phyloP scores from a whole-genome alignment of 2,329 filamentous ascomycete genomes.

The Colletotrichum sojae region DNA sequence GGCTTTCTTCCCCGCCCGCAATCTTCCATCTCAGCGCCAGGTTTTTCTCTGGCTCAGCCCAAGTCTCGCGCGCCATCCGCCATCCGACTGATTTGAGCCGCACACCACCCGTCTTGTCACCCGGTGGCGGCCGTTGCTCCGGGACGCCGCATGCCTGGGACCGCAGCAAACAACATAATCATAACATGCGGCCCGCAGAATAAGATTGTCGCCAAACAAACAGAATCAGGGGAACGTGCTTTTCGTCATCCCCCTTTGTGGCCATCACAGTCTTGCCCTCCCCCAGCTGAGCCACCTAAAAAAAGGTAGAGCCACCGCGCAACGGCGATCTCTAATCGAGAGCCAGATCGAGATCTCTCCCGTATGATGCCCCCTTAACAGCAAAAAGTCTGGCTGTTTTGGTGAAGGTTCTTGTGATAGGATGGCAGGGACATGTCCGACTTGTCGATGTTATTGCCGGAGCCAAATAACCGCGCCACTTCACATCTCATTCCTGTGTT shows the following conservation, averaged over 20 bases:
- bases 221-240: constrained; percentile 32
- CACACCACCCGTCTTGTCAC: constrained; percentile 20
- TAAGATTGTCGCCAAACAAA: constrained; percentile 39
- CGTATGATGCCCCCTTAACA: neutral
- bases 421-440: neutral
- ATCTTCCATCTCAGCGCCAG: constrained; percentile 14
- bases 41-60: constrained; percentile 6
- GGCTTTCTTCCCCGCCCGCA: constrained; percentile 22
- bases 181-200: constrained; percentile 32
- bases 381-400: neutral
- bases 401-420: neutral
- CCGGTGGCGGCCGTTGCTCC: constrained; percentile 35
- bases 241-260: constrained; percentile 27
- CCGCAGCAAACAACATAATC: constrained; percentile 25
- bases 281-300: constrained; percentile 1
- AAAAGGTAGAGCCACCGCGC: constrained; percentile 8
- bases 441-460: neutral
- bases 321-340: neutral
- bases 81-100: constrained; percentile 27
- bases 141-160: constrained; percentile 34
- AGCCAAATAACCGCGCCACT: neutral
- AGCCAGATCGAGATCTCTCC: constrained; percentile 29
- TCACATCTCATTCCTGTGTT: neutral
- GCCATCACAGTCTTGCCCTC: constrained; percentile 2
- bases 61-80: constrained; percentile 8